Evolutionary conservation across 1,284 basidiomycete genomes (phyloP).

Genomic region (Phellopilus nigrolimitatus): DNA sequence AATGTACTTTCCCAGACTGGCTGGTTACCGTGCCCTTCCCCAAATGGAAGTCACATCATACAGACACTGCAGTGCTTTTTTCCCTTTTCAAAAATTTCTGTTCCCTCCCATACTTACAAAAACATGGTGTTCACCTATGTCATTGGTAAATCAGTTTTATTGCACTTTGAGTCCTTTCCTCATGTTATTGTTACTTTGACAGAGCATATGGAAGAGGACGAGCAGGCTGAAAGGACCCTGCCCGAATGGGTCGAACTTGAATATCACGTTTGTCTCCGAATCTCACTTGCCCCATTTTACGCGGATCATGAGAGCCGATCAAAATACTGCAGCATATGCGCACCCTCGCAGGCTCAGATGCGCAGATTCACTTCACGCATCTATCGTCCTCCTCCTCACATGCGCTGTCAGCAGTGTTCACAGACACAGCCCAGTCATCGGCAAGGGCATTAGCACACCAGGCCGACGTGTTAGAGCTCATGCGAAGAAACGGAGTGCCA

Average conservation of each 20-base stretch:
- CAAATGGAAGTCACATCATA: slow-evolving; percentile 4
- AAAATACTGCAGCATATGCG: slow-evolving; percentile 71
- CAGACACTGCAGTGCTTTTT: background rate
- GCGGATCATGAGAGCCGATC: background rate
- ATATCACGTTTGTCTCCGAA: slow-evolving; percentile 45
- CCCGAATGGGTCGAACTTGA: slow-evolving; percentile 91
- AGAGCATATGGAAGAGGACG: slow-evolving; percentile 98
- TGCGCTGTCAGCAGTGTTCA: slow-evolving; percentile 49
- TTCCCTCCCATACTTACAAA: background rate
- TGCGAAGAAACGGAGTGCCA: slow-evolving; percentile 47
- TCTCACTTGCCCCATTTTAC: slow-evolving; percentile 22
- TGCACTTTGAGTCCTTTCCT: background rate
- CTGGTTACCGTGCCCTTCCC: slow-evolving; percentile 14
- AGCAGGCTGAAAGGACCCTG: slow-evolving; percentile 60
- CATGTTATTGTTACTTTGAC: background rate
- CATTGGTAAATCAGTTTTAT: slow-evolving; percentile 30
- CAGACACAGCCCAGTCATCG: slow-evolving; percentile 20
- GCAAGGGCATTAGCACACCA: slow-evolving; percentile 59
- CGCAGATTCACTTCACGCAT: slow-evolving; percentile 78
- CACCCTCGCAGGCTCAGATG: slow-evolving; percentile 59
- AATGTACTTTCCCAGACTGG: slow-evolving; percentile 2
- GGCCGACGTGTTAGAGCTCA: slow-evolving; percentile 60
- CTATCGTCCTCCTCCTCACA: slow-evolving; percentile 67
- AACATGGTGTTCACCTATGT: slow-evolving; percentile 32
- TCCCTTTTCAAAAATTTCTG: background rate